These are phyloP conservation scores for Phoma sp. DNA, from an alignment of 2,329 filamentous ascomycete genomes.

Conservation along the genomic window DNA sequence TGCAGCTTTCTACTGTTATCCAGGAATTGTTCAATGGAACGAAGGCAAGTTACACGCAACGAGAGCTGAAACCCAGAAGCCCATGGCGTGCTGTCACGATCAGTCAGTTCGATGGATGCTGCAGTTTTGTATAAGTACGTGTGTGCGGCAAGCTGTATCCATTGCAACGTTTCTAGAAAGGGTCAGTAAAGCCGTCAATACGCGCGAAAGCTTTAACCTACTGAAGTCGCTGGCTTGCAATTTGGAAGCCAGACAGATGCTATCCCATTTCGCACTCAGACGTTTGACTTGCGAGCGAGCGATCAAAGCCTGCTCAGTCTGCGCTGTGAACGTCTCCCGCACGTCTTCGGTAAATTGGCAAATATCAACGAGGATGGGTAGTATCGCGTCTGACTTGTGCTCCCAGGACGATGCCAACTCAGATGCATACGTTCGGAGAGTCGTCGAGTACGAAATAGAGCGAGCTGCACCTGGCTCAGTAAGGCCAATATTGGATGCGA, in stretches of 20 bases:
- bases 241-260: constrained; percentile 37
- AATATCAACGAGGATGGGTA: constrained; percentile 41
- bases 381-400: constrained; percentile 37
- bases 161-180: constrained; percentile 39
- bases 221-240: constrained; percentile 42
- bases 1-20: constrained; percentile 41
- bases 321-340: constrained; percentile 41
- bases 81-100: constrained; percentile 41
- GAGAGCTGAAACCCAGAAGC: constrained; percentile 46
- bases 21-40: constrained; percentile 44
- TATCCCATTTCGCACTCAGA: constrained; percentile 45
- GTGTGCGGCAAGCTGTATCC: constrained; percentile 42
- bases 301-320: constrained; percentile 39
- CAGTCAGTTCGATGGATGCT: constrained; percentile 36
- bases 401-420: constrained; percentile 43
- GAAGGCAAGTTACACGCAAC: constrained; percentile 41
- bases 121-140: constrained; percentile 39
- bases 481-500: constrained; percentile 38
- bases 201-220: constrained; percentile 26
- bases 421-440: constrained; percentile 40
- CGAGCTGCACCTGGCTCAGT: constrained; percentile 35
- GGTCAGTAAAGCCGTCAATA: constrained; percentile 21
- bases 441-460: constrained; percentile 36
- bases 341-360: constrained; percentile 48
- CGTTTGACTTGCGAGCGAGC: constrained; percentile 44